Base-by-base conservation (phyloP, 73 alveolate species). In the Tetrahymena malaccensis region DNA sequence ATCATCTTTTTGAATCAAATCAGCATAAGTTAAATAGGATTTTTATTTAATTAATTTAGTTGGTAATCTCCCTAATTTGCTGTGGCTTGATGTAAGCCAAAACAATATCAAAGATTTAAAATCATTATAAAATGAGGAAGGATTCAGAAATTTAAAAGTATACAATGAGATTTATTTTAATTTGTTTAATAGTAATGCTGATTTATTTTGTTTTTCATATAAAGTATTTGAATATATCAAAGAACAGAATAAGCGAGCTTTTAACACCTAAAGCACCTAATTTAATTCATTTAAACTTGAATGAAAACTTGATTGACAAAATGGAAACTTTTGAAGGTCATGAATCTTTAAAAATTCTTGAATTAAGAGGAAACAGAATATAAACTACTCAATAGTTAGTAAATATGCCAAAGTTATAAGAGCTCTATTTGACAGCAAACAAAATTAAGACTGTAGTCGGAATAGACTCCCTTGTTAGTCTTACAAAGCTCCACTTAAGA, bases 311-410 rank as follows among this genome's bases (percentile, higher is more conserved):
- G 43, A 85, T 94, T 40, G 96, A 94, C 19, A 94, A 94, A 85
- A 94, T 94, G 96, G 96, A 94, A 43, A 85, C 95, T 16, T 94
- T 94, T 94, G 96, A 94, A 34, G 96, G 96, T 33, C 93, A 85
- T 44, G 95, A 94, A 3, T 85, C 93, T 85, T 85, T 94, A 33
- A 94, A 57, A 55, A 35, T 85, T 85, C 93, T 94, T 0, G 93
- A 40, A 16, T 57, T 94, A 43, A 94, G 93, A 38, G 83, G 95
- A 27, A 94, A 94, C 43, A 94, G 93, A 94, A 94, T 94, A 1
- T 57, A 85, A 19, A 70, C 95, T 7, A 43, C 93, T 19, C 34
- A 85, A 11, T 84, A 94, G 43, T 85, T 94, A 35, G 57, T 43
- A 31, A 94, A 85, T 43, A 40, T 94, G 38, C 96, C 96, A 19